Percentiles rank a stretch among this genome's conserved stretches.
Conservation (phyloP, 2,329 filamentous ascomycete species). For the Cladosporium phlei region DNA sequence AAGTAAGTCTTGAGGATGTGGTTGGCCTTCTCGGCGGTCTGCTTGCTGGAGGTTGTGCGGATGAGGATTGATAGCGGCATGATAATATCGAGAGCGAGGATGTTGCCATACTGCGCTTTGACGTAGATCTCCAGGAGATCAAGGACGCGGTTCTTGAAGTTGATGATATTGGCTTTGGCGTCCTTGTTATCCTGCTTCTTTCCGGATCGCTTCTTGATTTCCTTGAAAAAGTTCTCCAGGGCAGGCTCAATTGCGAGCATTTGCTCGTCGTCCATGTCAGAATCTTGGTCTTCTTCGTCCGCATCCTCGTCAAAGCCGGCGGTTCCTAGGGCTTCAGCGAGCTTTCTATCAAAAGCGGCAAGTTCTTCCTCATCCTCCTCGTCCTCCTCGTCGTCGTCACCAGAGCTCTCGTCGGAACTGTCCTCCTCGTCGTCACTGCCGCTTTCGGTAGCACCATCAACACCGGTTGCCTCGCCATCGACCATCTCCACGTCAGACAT, state of each 20-base stretch:
- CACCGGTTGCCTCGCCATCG: constrained; percentile 23
- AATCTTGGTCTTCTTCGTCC: constrained; percentile 55
- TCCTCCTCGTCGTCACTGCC: constrained; percentile 24
- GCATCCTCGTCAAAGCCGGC: constrained; percentile 54
- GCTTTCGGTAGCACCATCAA: constrained; percentile 22
- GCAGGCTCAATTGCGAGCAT: constrained; percentile 87
- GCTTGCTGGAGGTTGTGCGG: constrained; percentile 70
- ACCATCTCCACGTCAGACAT: constrained; percentile 33
- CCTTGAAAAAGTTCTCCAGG: constrained; percentile 78
- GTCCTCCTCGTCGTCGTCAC: constrained; percentile 41
- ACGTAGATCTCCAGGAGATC: constrained; percentile 83
- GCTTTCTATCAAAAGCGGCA: constrained; percentile 65
- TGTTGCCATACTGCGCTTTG: constrained; percentile 67
- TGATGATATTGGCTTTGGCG: constrained; percentile 81
- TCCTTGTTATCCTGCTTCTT: constrained; percentile 83
- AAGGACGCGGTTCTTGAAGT: constrained; percentile 91
- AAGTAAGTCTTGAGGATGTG: constrained; percentile 69
- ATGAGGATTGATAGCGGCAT: constrained; percentile 72
- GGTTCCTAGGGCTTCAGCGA: constrained; percentile 73
- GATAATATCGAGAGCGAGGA: constrained; percentile 64
- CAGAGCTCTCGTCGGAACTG: constrained; percentile 34
- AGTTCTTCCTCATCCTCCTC: constrained; percentile 48
- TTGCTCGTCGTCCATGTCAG: constrained; percentile 90
- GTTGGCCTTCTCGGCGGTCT: constrained; percentile 67
- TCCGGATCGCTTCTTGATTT: constrained; percentile 58